Evolutionary conservation across 176 grass and related monocot genomes (phyloP), one percentile per base, ranked within the genome.

Genomic region (Bromus sterilis): DNA sequence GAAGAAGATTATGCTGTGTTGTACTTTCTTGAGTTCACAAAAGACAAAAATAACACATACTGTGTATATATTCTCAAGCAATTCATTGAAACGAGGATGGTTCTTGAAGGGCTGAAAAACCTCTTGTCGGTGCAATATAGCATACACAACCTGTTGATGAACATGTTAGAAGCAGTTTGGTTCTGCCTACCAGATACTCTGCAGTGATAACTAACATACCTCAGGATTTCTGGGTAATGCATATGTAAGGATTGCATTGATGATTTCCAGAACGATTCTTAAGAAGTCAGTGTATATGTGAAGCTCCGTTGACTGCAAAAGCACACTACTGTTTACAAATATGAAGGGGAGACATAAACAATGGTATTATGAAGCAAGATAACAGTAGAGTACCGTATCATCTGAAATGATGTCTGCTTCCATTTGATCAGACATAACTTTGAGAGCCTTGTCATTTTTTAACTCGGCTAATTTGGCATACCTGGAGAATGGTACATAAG

Each of bases 211-310:
- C 4, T 14, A 49, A 77, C 57, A 79, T 77, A 95, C 96, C 96
- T 99, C 96, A 30, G 96, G 96, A 78, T 99, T 99, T 76, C 90
- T 90, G 81, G 96, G 93, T 76, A 99, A 93, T 36, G 96, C 96
- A 84, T 95, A 99, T 75, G 96, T 99, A 33, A 99, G 89, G 48
- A 99, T 95, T 74, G 96, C 96, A 88, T 99, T 99, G 77, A 99
- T 91, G 59, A 99, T 95, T 85, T 99, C 96, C 76, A 99, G 84
- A 74, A 99, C 96, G 58, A 99, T 99, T 86, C 90, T 91, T 71
- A 99, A 84, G 82, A 99, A 99, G 76, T 99, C 96, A 24, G 93
- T 99, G 65, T 99, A 95, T 86, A 99, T 88, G 61, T 99, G 93
- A 93, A 99, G 91, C 79, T 99, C 96, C 39, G 91, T 93, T 56